Evolutionary conservation across 148 eudicot genomes (phyloP), one percentile per base, ranked within the genome.

Genomic region (Vaccinium vitisidaea): DNA sequence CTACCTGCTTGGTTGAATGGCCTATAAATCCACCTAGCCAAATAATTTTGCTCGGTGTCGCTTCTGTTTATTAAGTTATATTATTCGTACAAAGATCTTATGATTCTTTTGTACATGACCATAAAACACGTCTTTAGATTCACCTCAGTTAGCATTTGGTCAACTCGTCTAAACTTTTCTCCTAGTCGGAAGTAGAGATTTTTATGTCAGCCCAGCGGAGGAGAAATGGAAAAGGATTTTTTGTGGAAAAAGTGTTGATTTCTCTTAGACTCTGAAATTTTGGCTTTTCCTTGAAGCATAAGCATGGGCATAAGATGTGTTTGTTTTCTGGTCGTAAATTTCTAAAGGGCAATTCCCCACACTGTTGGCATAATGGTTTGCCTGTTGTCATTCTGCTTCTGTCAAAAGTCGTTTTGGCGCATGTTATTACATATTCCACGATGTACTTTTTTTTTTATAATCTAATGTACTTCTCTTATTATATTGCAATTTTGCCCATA

Each of bases 401-500:
- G 48, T 30, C 5, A 21, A 59, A 56, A 23, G 32, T 50, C 50
- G 4, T 14, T 80, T 52, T 82, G 49, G 8, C 15, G 4, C 36
- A 69, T 48, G 52, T 46, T 49, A 30, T 16, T 15, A 50, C 8
- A 65, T 23, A 27, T 65, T 49, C 11, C 18, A 7, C 13, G 1
- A 48, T 69, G 5, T 67, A 43, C 1, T 58, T 43, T 50, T 46
- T 50, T 46, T 32, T 32, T 32, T 1, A 32, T 32, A 32, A 32
- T 32, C 36, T 32, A 32, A 65, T 1, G 43, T 46, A 39, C 56
- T 7, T 25, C n/a, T 53, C 84, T 86, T 48, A 82, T 73, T 71
- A 74, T 80, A 79, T 81, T 84, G 36, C 79, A 13, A 78, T 78
- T 46, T 39, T 48, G 75, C 54, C 84, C 48, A 67, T 82, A 50